phyloP scores from a whole-genome alignment of 176 grass and related monocot genomes.

The Pharus latifolius region DNA sequence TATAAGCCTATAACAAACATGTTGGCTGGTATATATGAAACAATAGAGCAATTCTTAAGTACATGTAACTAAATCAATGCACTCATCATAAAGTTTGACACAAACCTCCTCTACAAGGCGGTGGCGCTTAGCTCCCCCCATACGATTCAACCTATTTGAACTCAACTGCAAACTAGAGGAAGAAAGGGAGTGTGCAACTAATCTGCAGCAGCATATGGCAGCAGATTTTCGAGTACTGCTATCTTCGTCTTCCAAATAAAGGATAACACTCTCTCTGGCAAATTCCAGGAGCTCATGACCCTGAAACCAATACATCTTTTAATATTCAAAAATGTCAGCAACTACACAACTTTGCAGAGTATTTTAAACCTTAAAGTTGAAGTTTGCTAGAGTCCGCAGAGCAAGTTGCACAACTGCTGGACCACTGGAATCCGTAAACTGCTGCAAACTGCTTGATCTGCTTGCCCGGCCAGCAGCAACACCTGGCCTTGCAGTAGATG shows the following conservation, averaged over 20 bases:
- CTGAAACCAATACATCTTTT: slow-evolving; percentile 51
- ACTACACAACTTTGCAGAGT: not conserved
- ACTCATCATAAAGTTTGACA: not conserved
- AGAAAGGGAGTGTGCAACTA: slow-evolving; percentile 84
- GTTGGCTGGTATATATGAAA: not conserved
- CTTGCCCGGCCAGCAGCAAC: slow-evolving; percentile 35
- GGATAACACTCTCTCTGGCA: slow-evolving; percentile 74
- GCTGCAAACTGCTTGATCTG: slow-evolving; percentile 47
- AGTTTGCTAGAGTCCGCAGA: slow-evolving; percentile 67
- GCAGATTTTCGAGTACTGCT: slow-evolving; percentile 77
- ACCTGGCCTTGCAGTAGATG: slow-evolving; percentile 38
- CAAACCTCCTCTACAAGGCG: slow-evolving; percentile 84
- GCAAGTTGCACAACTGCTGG: slow-evolving; percentile 77
- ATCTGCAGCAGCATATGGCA: slow-evolving; percentile 80
- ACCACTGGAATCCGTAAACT: slow-evolving; percentile 57
- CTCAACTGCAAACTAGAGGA: slow-evolving; percentile 50
- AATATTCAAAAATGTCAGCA: not conserved
- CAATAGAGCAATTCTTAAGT: not conserved
- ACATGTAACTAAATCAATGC: not conserved
- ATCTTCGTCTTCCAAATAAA: slow-evolving; percentile 95
- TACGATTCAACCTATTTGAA: slow-evolving; percentile 72
- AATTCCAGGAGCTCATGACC: slow-evolving; percentile 96
- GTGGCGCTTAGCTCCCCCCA: slow-evolving; percentile 67
- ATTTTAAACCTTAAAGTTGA: slow-evolving; percentile 83
- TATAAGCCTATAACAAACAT: not conserved